Evolutionary conservation across 441 rosid genomes (phyloP), one percentile per base, ranked within the genome.

Genomic region (Gossypium schwendimanii): DNA sequence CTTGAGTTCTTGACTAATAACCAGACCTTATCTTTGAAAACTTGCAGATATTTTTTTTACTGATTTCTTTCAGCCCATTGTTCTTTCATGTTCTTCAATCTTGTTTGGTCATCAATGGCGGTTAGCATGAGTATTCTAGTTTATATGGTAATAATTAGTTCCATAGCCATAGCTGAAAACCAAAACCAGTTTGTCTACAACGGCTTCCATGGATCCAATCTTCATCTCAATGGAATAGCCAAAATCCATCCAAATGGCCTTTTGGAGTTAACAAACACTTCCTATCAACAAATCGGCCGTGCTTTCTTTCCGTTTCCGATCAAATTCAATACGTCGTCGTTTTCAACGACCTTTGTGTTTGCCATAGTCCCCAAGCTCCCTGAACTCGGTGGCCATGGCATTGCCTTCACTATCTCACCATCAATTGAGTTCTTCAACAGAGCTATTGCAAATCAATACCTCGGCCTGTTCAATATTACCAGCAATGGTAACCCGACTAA

Each of bases 381-480:
- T 1, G 2, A 69, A 11, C 64, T 57, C 14, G 50, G 77, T 7
- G 77, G 74, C 73, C 77, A 73, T 18, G 78, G 84, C 5, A 17
- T 81, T 26, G 73, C 77, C 69, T 75, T 81, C 17, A 28, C 26
- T 41, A 24, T 75, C 63, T 20, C 58, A 15, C 54, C 73, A 14
- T 15, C 71, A 20, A 77, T 33, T 33, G 75, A 75, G 21, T 71
- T 73, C 1, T 71, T 73, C 1, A 1, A 2, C 3, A 9, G 61
- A 12, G 68, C 71, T 15, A 18, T 73, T 1, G 76, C 76, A 17
- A 76, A 7, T 20, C 78, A 78, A 47, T 81, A 58, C 28, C 31
- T 75, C 3, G 84, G 87, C 3, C 80, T 81, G 62, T 71, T 79
- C 15, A 85, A 78, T 53, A 0, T 0, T 1, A 11, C 79, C 14